A percentile compares a stretch with the other conserved stretches of the same genome.
phyloP scores from a whole-genome alignment of 2,329 filamentous ascomycete genomes.

The Pseudogymnoascus sp. region DNA sequence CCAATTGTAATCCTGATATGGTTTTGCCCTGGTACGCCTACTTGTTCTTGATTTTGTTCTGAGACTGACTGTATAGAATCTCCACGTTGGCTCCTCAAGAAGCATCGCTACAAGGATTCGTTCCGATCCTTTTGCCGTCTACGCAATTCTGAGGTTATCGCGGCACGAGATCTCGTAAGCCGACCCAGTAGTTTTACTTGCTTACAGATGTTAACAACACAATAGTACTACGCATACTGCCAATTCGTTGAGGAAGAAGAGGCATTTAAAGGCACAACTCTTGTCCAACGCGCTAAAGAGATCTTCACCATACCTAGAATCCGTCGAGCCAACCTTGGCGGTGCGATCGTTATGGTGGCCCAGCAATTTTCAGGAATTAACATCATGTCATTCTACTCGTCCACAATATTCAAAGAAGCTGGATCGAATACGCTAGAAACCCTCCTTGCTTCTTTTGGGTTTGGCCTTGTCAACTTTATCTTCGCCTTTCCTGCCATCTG shows the following conservation, averaged over 20 bases:
- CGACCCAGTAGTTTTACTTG: background rate
- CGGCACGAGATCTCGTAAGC: constrained; percentile 12
- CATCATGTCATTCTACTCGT: constrained; percentile 42
- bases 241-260: constrained; percentile 39
- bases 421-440: constrained; percentile 35
- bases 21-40: constrained; percentile 42
- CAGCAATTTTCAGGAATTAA: constrained; percentile 28
- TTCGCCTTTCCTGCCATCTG: constrained; percentile 55
- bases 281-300: constrained; percentile 52
- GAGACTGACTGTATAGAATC: constrained; percentile 8
- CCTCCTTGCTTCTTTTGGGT: constrained; percentile 52
- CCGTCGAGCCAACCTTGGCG: constrained; percentile 62
- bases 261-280: constrained; percentile 42
- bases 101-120: constrained; percentile 11
- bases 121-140: constrained; percentile 12
- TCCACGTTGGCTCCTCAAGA: constrained; percentile 12
- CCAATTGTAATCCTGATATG: constrained; percentile 52
- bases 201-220: background rate
- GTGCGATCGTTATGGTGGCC: constrained; percentile 63
- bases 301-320: constrained; percentile 60
- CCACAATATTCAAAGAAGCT: constrained; percentile 37
- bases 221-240: background rate
- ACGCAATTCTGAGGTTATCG: constrained; percentile 12
- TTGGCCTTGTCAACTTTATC: constrained; percentile 53
- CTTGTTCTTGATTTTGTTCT: background rate